Conservation (phyloP, 441 rosid species). For the Euphorbia corollata region DNA sequence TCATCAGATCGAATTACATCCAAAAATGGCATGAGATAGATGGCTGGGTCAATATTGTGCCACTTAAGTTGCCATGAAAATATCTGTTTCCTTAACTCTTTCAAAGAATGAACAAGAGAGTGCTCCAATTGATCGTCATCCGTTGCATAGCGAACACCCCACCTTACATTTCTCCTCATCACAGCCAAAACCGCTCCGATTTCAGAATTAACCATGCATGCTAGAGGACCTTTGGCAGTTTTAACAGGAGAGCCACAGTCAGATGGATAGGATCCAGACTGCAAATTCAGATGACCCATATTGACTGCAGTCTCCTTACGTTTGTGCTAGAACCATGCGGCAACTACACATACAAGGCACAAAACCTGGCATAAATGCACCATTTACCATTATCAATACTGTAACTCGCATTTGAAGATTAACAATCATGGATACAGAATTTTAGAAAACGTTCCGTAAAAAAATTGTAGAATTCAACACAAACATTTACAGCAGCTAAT, state of each 20-base stretch:
- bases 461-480: neutral
- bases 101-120: conserved; percentile 75
- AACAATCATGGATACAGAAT: neutral
- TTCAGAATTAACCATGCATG: conserved; percentile 78
- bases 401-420: neutral
- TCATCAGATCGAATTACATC: conserved; percentile 81
- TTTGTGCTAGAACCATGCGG: conserved; percentile 23
- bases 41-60: conserved; percentile 53
- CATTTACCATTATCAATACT: conserved; percentile 4
- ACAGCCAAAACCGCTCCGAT: conserved; percentile 84
- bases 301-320: conserved; percentile 21
- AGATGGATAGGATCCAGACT: conserved; percentile 38
- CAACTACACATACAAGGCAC: conserved; percentile 5
- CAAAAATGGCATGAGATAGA: conserved; percentile 80
- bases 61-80: conserved; percentile 68
- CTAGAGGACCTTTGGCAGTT: conserved; percentile 39
- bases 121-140: conserved; percentile 93
- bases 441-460: neutral
- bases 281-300: conserved; percentile 88
- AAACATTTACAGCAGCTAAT: neutral
- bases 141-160: conserved; percentile 65
- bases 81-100: conserved; percentile 71
- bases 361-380: neutral
- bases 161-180: conserved; percentile 85
- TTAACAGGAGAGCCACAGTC: conserved; percentile 36